These are phyloP conservation scores for Cladosporium sp. DNA, from an alignment of 2,329 filamentous ascomycete species.

Conservation along the genomic window DNA sequence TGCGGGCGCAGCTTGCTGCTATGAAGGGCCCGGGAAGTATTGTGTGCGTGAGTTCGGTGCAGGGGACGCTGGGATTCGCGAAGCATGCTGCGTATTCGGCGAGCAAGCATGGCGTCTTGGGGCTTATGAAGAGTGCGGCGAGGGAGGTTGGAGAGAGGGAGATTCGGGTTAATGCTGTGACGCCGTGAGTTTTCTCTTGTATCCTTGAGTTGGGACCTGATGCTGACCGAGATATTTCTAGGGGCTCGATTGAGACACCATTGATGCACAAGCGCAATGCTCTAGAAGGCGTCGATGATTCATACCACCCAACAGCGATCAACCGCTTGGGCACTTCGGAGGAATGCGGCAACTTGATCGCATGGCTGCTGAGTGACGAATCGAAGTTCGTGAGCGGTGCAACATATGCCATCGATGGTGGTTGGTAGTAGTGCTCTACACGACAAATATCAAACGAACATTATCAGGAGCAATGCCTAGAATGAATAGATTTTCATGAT, in stretches of 20 bases:
- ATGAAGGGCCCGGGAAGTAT: constrained; percentile 56
- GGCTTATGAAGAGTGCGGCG: constrained; percentile 30
- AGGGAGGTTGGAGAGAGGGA: constrained; percentile 32
- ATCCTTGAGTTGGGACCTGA: background rate
- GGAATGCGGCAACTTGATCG: constrained; percentile 39
- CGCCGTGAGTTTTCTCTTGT: constrained; percentile 28
- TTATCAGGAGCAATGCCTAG: background rate
- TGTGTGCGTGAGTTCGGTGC: constrained; percentile 42
- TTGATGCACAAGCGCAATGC: constrained; percentile 33
- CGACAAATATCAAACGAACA: background rate
- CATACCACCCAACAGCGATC: constrained; percentile 27
- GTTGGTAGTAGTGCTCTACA: constrained; percentile 27
- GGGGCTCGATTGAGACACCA: constrained; percentile 30
- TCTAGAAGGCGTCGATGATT: constrained; percentile 29
- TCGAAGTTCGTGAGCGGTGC: constrained; percentile 51
- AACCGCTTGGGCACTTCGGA: constrained; percentile 27
- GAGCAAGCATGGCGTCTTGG: constrained; percentile 32
- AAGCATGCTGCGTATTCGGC: constrained; percentile 32
- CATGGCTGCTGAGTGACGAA: constrained; percentile 51
- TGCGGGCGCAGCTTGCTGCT: constrained; percentile 50
- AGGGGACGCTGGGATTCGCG: constrained; percentile 46
- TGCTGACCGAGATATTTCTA: background rate
- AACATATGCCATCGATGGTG: constrained; percentile 51
- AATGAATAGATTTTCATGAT: background rate
- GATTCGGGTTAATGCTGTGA: constrained; percentile 33